Conservation (phyloP, 2,329 filamentous ascomycete species). For the Xylariaceae sp. region DNA sequence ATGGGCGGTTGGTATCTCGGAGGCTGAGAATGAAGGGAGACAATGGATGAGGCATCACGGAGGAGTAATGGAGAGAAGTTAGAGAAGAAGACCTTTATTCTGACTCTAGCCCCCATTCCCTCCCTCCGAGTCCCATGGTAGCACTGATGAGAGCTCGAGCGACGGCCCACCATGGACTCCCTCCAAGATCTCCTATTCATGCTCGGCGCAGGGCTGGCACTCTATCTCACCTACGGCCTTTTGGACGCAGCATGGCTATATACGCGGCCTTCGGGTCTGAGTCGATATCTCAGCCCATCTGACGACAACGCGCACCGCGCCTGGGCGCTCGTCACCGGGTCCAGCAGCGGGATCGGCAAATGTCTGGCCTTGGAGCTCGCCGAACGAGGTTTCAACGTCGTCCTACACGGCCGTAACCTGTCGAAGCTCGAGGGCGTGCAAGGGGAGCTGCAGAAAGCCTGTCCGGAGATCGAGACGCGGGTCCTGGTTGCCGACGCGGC, state of each 20-base stretch:
- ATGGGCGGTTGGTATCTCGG: no score
- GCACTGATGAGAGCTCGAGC: no score
- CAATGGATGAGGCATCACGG: no score
- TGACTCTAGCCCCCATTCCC: neutral
- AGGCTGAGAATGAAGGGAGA: no score
- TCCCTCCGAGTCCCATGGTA: neutral
- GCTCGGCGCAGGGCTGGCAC: slow-evolving; percentile 15
- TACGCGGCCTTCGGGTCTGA: slow-evolving; percentile 14
- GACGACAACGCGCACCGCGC: slow-evolving; percentile 15
- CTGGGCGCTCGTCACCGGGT: slow-evolving; percentile 46
- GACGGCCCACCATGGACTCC: slow-evolving; percentile 3
- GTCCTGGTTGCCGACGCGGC: slow-evolving; percentile 39
- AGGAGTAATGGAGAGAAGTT: no score
- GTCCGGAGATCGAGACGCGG: slow-evolving; percentile 34
- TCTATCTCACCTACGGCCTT: slow-evolving; percentile 14
- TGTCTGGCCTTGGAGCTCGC: slow-evolving; percentile 44
- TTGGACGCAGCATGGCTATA: slow-evolving; percentile 16
- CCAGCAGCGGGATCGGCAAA: slow-evolving; percentile 46
- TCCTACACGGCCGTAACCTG: slow-evolving; percentile 47
- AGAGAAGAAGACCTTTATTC: no score
- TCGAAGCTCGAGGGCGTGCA: slow-evolving; percentile 37
- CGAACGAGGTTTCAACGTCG: slow-evolving; percentile 46
- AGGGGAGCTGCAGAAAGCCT: slow-evolving; percentile 30
- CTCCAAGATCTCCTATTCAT: slow-evolving; percentile 12
- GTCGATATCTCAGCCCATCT: slow-evolving; percentile 20